Evolutionary conservation across 2,329 filamentous ascomycete species (phyloP).

Genomic region (Colletotrichum tabaci): DNA sequence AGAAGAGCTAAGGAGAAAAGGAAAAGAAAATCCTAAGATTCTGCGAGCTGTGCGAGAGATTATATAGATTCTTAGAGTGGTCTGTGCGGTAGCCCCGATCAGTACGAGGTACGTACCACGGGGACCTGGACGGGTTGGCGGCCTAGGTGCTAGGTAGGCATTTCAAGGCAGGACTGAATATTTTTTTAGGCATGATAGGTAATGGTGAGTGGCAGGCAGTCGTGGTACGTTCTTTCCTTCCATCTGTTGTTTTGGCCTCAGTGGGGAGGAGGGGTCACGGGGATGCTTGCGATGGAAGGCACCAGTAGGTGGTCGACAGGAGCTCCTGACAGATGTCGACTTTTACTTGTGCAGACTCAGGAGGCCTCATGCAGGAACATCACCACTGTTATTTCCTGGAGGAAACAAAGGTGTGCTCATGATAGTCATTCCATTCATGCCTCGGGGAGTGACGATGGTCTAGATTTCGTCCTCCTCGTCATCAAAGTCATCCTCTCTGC

Average conservation of each 20-base stretch:
- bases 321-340: not conserved
- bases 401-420: not conserved
- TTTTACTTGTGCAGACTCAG: not conserved
- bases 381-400: not conserved
- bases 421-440: not conserved
- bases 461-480: constrained; percentile 95
- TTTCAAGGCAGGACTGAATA: not conserved
- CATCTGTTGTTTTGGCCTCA: constrained; percentile 29
- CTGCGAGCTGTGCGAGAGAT: not conserved
- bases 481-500: constrained; percentile 95
- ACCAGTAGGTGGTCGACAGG: not conserved
- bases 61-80: constrained; percentile 27
- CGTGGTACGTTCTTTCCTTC: constrained; percentile 10
- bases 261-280: constrained; percentile 5
- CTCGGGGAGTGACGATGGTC: not conserved
- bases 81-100: constrained; percentile 29
- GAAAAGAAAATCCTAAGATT: constrained; percentile 48
- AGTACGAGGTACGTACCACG: constrained; percentile 29
- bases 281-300: not conserved
- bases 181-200: not conserved
- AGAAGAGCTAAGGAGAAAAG: constrained; percentile 55
- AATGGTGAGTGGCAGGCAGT: not conserved
- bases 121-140: constrained; percentile 13
- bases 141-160: not conserved
- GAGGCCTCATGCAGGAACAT: not conserved